Base-by-base conservation (phyloP, 768 basidiomycete species). In the Clavaria fumosa region DNA sequence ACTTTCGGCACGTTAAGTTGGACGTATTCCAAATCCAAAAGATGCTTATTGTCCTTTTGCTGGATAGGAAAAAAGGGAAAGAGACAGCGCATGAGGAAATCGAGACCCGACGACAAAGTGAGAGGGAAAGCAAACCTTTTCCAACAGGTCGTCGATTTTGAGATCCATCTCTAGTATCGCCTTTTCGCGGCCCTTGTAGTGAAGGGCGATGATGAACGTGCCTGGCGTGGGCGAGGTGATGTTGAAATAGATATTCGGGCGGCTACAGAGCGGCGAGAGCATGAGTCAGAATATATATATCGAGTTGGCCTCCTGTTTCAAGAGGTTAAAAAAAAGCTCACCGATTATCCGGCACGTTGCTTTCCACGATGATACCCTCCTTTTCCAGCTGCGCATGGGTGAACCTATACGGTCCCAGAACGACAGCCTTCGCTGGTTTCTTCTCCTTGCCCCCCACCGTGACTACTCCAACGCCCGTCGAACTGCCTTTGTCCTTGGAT, bases 111-210 rank as follows among this genome's bases (percentile, higher is more conserved):
- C 31, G 3, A 35, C 28, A 17, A 34, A 11, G 23, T 5, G 15
- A 15, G 21, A 28, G 15, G 38, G 30, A 27, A 11, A 4, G 46
- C 72, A 20, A 45, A 89, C 90, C 80, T 96, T 96, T 59, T 97
- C 93, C 53, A 96, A 60, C 45, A 97, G 59, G 60, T 99, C 93
- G 57, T 99, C 93, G 49, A 97, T 95, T 64, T 96, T 96, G 38
- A 97, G 71, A 61, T 95, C 90, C 95, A 97, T 97, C 69, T 99
- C 95, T 24, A 97, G 71, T 49, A 99, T 97, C 12, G 95, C 93
- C 63, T 96, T 96, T 53, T 99, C 95, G 14, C 95, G 75, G 28
- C 95, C 95, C 59, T 95, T 96, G 64, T 97, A 99, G 58, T 97
- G 93, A 37, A 99, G 66, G 3, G 93, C 95, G 46, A 99, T 99